Conservation (phyloP, 169 alveolate genomes). For the Plasmodium vivax region DNA sequence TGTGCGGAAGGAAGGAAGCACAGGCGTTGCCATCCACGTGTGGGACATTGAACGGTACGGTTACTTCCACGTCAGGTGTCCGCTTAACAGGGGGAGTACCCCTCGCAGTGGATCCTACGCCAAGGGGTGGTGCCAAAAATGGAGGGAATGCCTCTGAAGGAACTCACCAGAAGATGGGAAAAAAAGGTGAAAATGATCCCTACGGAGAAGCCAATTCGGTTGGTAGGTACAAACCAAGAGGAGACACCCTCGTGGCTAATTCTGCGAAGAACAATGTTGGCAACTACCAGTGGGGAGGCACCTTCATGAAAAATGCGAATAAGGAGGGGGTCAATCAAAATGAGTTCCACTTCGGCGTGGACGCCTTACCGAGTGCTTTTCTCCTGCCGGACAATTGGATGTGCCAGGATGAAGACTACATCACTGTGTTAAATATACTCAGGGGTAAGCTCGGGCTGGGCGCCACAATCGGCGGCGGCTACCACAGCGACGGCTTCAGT, state of each 20-base stretch:
- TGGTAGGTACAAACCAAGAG: not conserved
- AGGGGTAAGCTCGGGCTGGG: not conserved
- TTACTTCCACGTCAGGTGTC: not conserved
- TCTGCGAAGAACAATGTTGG: not conserved
- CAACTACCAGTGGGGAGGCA: constrained; percentile 25
- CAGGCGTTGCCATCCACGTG: not conserved
- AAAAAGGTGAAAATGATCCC: not conserved
- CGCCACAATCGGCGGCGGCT: not conserved
- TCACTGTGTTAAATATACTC: constrained; percentile 18
- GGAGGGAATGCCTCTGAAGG: not conserved
- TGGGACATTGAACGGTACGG: not conserved
- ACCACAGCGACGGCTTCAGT: not conserved
- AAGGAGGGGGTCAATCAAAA: constrained; percentile 7
- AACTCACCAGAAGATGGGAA: not conserved
- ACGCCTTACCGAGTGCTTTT: not conserved
- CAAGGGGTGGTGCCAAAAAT: not conserved
- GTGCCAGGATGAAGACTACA: constrained; percentile 45
- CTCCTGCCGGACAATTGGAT: constrained; percentile 27
- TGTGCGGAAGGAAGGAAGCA: not conserved
- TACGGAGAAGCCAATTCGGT: not conserved
- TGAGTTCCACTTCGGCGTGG: not conserved
- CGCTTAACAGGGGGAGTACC: not conserved
- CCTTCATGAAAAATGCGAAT: constrained; percentile 22
- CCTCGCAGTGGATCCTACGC: not conserved
- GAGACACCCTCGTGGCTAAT: not conserved